Percentiles rank a stretch among this genome's conserved stretches.
Evolutionary conservation across 2,329 filamentous ascomycete species (phyloP).

Genomic region (Fusarium solani-melongenae): DNA sequence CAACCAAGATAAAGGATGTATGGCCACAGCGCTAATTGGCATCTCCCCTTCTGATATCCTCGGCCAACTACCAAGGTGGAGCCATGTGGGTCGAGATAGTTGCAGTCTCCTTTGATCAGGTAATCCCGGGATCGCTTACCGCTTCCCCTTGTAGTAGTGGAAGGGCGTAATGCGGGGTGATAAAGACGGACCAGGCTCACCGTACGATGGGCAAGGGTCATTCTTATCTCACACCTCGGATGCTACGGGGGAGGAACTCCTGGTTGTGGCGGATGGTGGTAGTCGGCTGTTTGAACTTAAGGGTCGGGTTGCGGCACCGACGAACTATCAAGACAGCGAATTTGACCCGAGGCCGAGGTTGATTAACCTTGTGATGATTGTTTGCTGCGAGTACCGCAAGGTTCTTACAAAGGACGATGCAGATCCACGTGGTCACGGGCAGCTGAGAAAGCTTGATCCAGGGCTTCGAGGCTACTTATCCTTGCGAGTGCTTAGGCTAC

Average conservation of each 20-base stretch:
- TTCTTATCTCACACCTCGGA: neutral
- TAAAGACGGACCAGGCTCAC: neutral
- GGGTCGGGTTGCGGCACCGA: neutral
- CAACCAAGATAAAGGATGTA: neutral
- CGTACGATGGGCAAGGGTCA: neutral
- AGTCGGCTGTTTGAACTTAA: neutral
- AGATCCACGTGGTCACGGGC: neutral
- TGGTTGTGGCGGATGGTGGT: neutral
- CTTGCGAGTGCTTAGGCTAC: neutral
- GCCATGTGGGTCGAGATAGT: conserved; percentile 1
- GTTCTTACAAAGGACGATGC: neutral
- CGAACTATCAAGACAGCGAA: neutral
- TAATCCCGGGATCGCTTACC: neutral
- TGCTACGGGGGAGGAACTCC: neutral
- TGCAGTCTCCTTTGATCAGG: neutral
- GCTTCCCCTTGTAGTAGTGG: neutral
- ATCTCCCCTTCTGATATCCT: neutral
- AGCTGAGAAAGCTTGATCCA: neutral
- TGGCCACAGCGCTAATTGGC: neutral
- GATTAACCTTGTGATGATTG: neutral
- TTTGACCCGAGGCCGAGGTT: neutral
- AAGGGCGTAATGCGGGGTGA: conserved; percentile 28
- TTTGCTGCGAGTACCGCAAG: neutral
- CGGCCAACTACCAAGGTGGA: neutral
- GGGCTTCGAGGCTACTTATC: neutral